Evolutionary conservation across 106 monocot species (phyloP), one percentile per base, ranked within the genome.

Genomic region (Dendrobium officinale): DNA sequence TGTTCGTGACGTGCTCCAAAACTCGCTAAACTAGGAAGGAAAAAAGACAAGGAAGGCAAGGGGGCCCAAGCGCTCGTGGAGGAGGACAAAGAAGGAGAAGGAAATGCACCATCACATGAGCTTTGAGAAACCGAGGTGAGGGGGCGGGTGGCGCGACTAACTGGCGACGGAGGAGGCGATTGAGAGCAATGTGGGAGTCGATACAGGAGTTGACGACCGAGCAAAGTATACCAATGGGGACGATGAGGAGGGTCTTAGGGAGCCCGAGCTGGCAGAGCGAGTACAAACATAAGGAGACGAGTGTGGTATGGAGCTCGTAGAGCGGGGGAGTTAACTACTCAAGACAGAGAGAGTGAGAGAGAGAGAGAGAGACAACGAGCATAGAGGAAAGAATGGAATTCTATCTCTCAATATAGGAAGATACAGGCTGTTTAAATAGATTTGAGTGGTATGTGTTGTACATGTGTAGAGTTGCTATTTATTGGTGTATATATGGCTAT

Each of bases 221-320:
- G 78, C 85, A 84, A 67, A 95, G 72, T 22, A 81, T 20, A 56
- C 91, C 89, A 41, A 80, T 22, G n/a, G 91, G 93, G 42, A 89
- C 58, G 81, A 93, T 93, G 73, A 95, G 86, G 47, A 88, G 78
- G 31, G 95, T 78, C 20, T 84, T 78, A 47, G 72, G 47, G 80
- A 89, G 79, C 41, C 95, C 91, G 15, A 45, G 67, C 48, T 77
- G 79, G 31, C 31, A 31, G 80, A 95, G 92, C 24, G 91, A 89
- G 1, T 55, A 73, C 15, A 82, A 67, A 92, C 95, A 95, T 85
- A 95, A 95, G 81, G 89, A 79, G 77, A 93, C 89, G 72, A 95
- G 72, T 49, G 87, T 77, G 64, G 59, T 61, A 67, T 88, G 92
- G 77, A 87, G 78, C 85, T 92, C 85, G 17, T 93, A 88, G 74